These are phyloP conservation scores for Pichia membranifaciens DNA, from an alignment of 805 yeast genomes.

Conservation along the genomic window DNA sequence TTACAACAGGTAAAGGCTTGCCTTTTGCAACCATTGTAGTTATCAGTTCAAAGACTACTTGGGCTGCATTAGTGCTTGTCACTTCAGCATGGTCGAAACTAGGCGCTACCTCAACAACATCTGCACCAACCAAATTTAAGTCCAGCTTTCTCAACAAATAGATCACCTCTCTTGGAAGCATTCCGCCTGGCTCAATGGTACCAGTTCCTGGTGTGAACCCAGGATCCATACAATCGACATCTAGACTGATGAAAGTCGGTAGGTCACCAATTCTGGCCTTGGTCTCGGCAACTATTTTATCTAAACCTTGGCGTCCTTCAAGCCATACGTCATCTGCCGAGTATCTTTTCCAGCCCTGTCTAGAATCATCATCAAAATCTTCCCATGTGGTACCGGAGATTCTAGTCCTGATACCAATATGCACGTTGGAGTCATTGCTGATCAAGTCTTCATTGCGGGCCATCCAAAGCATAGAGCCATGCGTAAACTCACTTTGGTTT, in stretches of 20 bases:
- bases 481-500: slow-evolving; percentile 52
- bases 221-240: slow-evolving; percentile 59
- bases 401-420: slow-evolving; percentile 74
- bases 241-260: slow-evolving; percentile 76
- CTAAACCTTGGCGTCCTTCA: slow-evolving; percentile 48
- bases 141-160: slow-evolving; percentile 43
- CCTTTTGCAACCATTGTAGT: slow-evolving; percentile 68
- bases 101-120: slow-evolving; percentile 57
- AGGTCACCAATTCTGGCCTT: slow-evolving; percentile 45
- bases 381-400: slow-evolving; percentile 52
- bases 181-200: slow-evolving; percentile 55
- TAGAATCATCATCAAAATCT: slow-evolving; percentile 62
- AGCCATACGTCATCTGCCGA: slow-evolving; percentile 70
- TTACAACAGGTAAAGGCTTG: slow-evolving; percentile 18
- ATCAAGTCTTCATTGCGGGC: slow-evolving; percentile 66
- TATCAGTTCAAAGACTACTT: slow-evolving; percentile 61
- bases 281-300: slow-evolving; percentile 45
- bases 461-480: slow-evolving; percentile 85
- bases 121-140: slow-evolving; percentile 48
- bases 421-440: slow-evolving; percentile 50
- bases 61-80: slow-evolving; percentile 66
- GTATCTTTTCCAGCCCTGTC: slow-evolving; percentile 64
- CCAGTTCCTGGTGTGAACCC: slow-evolving; percentile 56
- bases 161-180: slow-evolving; percentile 50
- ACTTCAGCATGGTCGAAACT: slow-evolving; percentile 59